A percentile compares a stretch with the other conserved stretches of the same genome.
Conservation (phyloP, 768 basidiomycete genomes). For the Butyriboletus loyo region DNA sequence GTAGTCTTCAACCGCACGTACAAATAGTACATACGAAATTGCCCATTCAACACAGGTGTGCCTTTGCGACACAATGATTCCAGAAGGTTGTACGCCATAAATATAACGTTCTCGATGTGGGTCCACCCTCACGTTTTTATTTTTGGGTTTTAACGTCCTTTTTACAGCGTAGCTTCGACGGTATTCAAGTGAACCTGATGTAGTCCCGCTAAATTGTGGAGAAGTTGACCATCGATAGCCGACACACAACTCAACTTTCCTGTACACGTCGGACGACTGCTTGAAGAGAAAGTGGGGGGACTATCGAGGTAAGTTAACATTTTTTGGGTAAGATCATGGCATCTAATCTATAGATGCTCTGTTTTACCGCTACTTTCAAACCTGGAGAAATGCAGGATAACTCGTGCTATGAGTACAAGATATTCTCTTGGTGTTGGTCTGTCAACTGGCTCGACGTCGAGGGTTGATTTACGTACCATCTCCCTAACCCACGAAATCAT, state of each 20-base stretch:
- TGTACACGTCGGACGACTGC: neutral
- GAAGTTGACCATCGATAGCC: neutral
- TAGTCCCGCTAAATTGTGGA: neutral
- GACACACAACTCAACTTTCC: neutral
- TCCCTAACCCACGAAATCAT: neutral
- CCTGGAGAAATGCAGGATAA: neutral
- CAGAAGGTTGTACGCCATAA: neutral
- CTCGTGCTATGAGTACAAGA: neutral
- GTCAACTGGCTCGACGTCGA: neutral
- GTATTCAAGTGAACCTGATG: neutral
- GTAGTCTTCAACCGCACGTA: neutral
- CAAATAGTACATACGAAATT: neutral
- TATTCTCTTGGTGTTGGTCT: neutral
- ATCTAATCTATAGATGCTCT: neutral
- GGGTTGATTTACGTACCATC: slow-evolving; percentile 1
- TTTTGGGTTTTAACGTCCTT: neutral
- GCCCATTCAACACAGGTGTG: neutral
- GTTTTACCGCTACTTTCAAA: neutral
- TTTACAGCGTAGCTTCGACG: neutral
- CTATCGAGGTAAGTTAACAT: neutral
- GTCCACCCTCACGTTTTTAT: neutral
- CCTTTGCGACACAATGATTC: neutral
- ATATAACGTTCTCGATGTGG: neutral
- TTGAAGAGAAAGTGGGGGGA: neutral
- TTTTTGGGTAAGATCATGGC: neutral